Base-by-base conservation (phyloP, 2,329 filamentous ascomycete species). In the Calonectria leucothoes region DNA sequence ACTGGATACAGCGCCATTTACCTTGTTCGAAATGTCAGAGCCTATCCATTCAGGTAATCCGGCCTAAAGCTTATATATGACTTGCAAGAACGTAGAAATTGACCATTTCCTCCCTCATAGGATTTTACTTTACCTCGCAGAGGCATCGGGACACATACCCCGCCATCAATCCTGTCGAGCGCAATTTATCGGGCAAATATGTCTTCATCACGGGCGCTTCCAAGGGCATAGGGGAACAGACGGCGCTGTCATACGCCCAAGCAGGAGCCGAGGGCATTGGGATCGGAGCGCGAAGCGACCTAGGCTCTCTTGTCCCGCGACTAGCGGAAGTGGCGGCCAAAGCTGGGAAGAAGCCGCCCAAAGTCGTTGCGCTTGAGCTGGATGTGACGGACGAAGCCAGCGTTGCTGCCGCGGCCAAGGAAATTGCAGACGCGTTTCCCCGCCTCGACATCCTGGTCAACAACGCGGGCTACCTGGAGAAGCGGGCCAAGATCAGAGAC, bases 121-220 rank as follows among this genome's bases (percentile, higher is more conserved):
- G 66, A 35, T 61, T 51, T 37, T 37, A 61, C 55, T 69, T 69
- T 7, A 63, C 42, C 5, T 29, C 39, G 8, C 29, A 35, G n/a
- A 51, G 27, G 17, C 86, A 87, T 79, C 81, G 83, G 67, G 86
- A 90, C 75, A 91, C 89, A 3, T 92, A 92, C 79, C 84, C 87
- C 0, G 84, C 82, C 71, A 91, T 92, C 79, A 82, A 86, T 71
- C 83, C 85, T 33, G 77, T 78, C 23, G 83, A 84, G 33, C 78
- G 81, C 42, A 76, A 87, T 73, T 84, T 88, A 35, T 66, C 78
- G 5, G 83, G 83, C 7, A 84, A 84, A 66, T 80, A 81, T 10
- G 81, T 87, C 57, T 85, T 93, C 71, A 87, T 93, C 65, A 90
- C 87, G 0, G 91, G 90, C 11, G 90, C 87, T 0, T 89, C 87